Base-by-base conservation (phyloP, 768 basidiomycete genomes). In the Suillus discolor region DNA sequence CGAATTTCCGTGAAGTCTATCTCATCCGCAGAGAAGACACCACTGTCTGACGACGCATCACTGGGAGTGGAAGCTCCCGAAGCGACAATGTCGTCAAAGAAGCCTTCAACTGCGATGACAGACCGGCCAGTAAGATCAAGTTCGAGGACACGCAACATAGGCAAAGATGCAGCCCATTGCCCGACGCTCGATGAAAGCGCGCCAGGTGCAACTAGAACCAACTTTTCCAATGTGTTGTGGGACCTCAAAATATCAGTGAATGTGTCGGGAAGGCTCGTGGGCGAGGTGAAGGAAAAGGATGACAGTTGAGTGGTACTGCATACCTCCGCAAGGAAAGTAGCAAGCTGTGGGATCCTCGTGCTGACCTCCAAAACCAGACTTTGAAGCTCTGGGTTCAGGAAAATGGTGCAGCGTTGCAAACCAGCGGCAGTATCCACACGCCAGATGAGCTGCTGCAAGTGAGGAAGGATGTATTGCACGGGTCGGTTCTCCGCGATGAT, bases 11-110 rank as follows among this genome's bases (percentile, higher is more conserved):
- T 85, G 70, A 92, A 92, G 74, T 93, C 92, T 65, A 88, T 78
- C 68, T 93, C 91, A 67, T 92, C 90, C 61, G 83, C 86, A 62
- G 90, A 91, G 79, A 90, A 92, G 66, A 92, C 85, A 49, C 91
- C 90, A 70, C 89, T 91, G 75, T 93, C 91, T 49, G 84, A 88
- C 61, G 89, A 87, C 16, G 86, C 82, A 13, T 90, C 90, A 67
- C 82, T 86, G 7, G 91, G 92, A 15, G 91, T 90, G 36, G 85
- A 85, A 66, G 82, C 81, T n/a, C 91, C 92, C 1, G 91, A 91
- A 49, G 84, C 82, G 67, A 80, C 78, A 68, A 92, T 79, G 62
- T 91, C 87, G 72, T 88, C 87, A 74, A 93, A 93, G 76, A 93
- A 93, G 23, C 89, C 89, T 77, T 92, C 90, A n/a, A 92, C 88